phyloP scores from a whole-genome alignment of 1,284 basidiomycete species.

The Malassezia sympodialis region DNA sequence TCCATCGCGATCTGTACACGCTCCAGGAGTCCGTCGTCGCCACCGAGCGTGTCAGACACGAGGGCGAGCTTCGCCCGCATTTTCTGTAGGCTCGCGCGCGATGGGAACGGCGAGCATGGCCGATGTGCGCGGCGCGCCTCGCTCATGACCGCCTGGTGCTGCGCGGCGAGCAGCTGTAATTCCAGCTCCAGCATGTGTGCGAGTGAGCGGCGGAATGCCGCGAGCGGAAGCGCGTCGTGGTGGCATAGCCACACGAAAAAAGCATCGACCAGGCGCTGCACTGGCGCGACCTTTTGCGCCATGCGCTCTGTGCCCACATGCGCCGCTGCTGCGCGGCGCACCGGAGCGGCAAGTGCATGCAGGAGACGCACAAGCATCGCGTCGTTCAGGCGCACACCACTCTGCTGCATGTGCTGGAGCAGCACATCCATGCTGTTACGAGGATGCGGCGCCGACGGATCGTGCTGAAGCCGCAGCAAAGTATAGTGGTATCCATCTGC shows the following conservation, averaged over 20 bases:
- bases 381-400: constrained; percentile 6
- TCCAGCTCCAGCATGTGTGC: constrained; percentile 8
- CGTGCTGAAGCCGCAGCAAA: constrained; percentile 1
- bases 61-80: not conserved
- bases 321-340: not conserved
- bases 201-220: not conserved
- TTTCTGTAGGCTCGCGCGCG: not conserved
- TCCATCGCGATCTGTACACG: constrained; percentile 3
- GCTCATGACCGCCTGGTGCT: not conserved
- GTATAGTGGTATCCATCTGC: constrained; percentile 6
- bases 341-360: constrained; percentile 1
- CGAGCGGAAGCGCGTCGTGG: not conserved
- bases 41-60: not conserved
- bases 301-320: not conserved
- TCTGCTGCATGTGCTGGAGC: constrained; percentile 8
- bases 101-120: not conserved
- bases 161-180: not conserved
- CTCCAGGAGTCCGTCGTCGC: not conserved
- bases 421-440: not conserved
- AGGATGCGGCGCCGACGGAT: not conserved
- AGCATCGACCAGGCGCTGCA: not conserved
- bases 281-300: not conserved
- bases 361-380: constrained; percentile 6
- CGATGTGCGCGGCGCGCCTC: not conserved
- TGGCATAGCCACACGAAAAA: constrained; percentile 2